Evolutionary conservation across 345 rosid genomes (phyloP), one percentile per base, ranked within the genome.

Genomic region (Conringia planisiliqua): DNA sequence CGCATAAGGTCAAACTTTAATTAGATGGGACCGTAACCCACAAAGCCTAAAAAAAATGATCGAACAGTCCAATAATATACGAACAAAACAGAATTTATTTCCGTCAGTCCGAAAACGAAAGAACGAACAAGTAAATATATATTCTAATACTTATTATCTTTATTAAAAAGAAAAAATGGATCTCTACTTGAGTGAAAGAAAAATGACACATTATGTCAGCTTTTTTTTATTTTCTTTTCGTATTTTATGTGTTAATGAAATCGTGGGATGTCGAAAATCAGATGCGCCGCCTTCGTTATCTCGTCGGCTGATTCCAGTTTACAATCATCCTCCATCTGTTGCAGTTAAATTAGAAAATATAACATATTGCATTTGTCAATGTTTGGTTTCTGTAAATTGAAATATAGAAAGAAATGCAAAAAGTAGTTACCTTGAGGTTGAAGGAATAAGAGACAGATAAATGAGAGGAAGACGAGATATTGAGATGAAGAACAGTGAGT

Each of bases 401-500:
- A 65, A 69, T 33, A 14, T 14, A 14, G 7, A 12, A 32, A 62
- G 39, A 30, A 30, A 20, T 32, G 30, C 9, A 65, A 51, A 51
- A 18, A 13, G 10, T 12, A 29, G 51, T 39, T 84, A 90, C 96
- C 96, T 81, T 90, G 50, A 90, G 91, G 73, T 87, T 87, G 83
- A 90, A 90, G 32, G 90, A 83, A 83, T 88, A 90, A 57, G 84
- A 79, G 38, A 85, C 82, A 32, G 75, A 73, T 4, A 72, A 57
- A 52, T 77, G 79, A 1, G 86, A 84, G 1, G 47, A 50, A 12
- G 87, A 77, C 7, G 84, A 50, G 50, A 90, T 80, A 73, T 81
- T 90, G 29, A 90, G 91, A 84, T 87, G 90, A 82, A 88, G 81
- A 77, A 90, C 85, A 18, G 87, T 81, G 63, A 90, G 83, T 59